These are phyloP conservation scores for Castanea mollissima DNA, from an alignment of 306 rosid species.

Conservation along the genomic window DNA sequence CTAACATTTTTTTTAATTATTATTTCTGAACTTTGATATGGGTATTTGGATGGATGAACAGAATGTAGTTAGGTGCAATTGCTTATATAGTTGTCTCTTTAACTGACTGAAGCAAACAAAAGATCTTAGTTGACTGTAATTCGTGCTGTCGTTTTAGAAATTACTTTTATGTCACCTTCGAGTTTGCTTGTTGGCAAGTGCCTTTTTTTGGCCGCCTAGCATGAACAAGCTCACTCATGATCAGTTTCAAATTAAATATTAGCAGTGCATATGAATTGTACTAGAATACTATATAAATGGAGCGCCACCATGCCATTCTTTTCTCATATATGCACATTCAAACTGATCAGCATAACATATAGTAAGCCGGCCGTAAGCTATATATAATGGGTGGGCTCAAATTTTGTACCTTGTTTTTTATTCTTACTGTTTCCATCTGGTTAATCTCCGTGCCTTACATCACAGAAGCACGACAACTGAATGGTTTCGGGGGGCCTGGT, in stretches of 20 bases:
- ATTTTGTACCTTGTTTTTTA: constrained; percentile 14
- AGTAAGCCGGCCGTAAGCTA: background rate
- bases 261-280: constrained; percentile 1
- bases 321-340: constrained; percentile 5
- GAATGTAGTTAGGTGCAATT: no score
- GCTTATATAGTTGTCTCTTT: no score
- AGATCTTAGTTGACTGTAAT: background rate
- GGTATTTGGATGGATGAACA: no score
- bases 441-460: background rate
- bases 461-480: constrained; percentile 35
- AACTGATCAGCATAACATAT: background rate
- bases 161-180: background rate
- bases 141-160: constrained; percentile 4
- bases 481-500: constrained; percentile 8
- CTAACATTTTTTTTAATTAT: no score
- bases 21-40: no score
- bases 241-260: background rate
- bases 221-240: background rate
- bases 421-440: constrained; percentile 23
- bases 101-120: no score
- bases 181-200: background rate
- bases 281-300: constrained; percentile 37
- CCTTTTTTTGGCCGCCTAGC: background rate
- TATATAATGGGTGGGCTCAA: constrained; percentile 33
- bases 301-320: constrained; percentile 1